Conservation (phyloP, 768 basidiomycete species). For the Phanerodontia chrysosporium region DNA sequence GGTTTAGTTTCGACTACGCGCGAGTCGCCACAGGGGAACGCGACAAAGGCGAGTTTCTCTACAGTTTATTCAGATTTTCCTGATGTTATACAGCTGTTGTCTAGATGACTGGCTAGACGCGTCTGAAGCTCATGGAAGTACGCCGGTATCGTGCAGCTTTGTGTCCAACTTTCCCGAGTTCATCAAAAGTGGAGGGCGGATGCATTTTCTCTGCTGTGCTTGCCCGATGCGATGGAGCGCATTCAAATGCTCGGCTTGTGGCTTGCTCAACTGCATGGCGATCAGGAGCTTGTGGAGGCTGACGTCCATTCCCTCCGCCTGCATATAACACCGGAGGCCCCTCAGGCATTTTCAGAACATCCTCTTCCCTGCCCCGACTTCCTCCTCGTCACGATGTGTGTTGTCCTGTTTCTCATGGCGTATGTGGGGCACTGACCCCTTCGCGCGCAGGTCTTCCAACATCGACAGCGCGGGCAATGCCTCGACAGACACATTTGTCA, state of each 20-base stretch:
- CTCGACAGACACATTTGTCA: slow-evolving; percentile 71
- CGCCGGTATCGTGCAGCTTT: no score
- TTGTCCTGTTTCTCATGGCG: neutral
- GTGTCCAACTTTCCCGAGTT: no score
- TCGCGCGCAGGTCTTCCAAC: slow-evolving; percentile 30
- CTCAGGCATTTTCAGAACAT: neutral
- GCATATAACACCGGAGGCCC: neutral
- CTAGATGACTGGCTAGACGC: no score
- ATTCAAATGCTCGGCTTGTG: neutral
- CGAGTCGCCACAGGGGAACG: no score
- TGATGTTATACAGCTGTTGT: no score
- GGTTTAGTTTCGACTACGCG: no score
- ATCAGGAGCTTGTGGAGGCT: neutral
- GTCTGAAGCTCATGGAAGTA: no score
- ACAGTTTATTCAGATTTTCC: no score
- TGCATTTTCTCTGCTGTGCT: neutral
- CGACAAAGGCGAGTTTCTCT: no score
- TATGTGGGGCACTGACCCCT: neutral
- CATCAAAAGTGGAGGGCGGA: neutral
- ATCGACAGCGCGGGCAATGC: slow-evolving; percentile 43
- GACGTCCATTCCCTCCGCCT: neutral
- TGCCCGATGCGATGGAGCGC: neutral
- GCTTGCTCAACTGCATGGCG: neutral
- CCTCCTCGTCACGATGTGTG: neutral
- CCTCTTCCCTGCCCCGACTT: neutral